Conservation (phyloP, 495 filamentous ascomycete species). For the Pseudoneurospora amorphoporcata region DNA sequence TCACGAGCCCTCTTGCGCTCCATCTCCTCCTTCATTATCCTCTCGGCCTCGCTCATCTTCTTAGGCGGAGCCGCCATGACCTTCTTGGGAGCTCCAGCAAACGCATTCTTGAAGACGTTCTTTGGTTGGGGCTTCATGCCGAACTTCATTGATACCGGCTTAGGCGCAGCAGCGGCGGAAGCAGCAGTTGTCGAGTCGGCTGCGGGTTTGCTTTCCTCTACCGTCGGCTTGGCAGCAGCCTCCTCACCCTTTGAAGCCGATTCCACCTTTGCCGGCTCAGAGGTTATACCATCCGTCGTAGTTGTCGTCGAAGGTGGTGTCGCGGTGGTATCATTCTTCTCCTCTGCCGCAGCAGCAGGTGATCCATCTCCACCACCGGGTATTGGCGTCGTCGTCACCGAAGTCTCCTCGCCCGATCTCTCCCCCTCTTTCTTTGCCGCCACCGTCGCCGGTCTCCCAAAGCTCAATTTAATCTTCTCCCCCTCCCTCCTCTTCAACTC, state of each 20-base stretch:
- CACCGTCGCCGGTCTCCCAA: slow-evolving; percentile 41
- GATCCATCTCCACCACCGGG: not conserved
- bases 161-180: slow-evolving; percentile 6
- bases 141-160: slow-evolving; percentile 48
- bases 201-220: slow-evolving; percentile 3
- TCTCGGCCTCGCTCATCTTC: slow-evolving; percentile 80
- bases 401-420: slow-evolving; percentile 11
- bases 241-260: not conserved
- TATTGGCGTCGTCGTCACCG: not conserved
- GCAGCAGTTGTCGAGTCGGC: not conserved
- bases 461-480: slow-evolving; percentile 72
- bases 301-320: not conserved
- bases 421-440: not conserved
- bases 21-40: slow-evolving; percentile 82
- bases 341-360: not conserved
- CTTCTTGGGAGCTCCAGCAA: slow-evolving; percentile 50
- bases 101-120: slow-evolving; percentile 74
- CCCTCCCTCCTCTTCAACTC: slow-evolving; percentile 61
- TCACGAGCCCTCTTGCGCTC: slow-evolving; percentile 56
- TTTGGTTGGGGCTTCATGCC: slow-evolving; percentile 52
- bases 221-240: not conserved
- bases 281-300: not conserved
- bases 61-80: slow-evolving; percentile 48
- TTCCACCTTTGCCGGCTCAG: not conserved
- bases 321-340: not conserved